Evolutionary conservation across 768 basidiomycete species (phyloP), one percentile per base, ranked within the genome.

Genomic region (Leccinum barrowsii): DNA sequence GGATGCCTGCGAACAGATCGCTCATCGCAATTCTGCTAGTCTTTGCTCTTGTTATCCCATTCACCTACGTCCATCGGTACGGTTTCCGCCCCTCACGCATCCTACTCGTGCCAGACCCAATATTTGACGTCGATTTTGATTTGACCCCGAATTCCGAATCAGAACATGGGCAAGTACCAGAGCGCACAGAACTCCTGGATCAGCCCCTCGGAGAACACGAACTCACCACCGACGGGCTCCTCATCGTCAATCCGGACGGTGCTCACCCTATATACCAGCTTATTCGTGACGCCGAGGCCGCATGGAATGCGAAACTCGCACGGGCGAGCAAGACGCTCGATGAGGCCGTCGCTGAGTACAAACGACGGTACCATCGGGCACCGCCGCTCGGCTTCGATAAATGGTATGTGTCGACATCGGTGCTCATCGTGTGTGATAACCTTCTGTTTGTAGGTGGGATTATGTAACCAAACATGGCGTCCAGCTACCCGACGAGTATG

Each of bases 401-500:
- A 34, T 80, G 78, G 79, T 80, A 26, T 26, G 21, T 55, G 70
- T 56, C 22, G 35, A 42, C 50, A 8, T 52, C 17, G 21, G 2
- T 35, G 40, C 8, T 52, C 26, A 7, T 32, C 21, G 13, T 17
- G 8, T 17, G 54, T 49, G 15, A 2, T 42, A n/a, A 42, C 40
- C 3, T 40, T 40, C 37, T 8, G 37, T 40, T 8, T n/a, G 0
- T n/a, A 73, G 77, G 78, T 80, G 78, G 79, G 60, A 70, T 21
- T 81, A 77, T 56, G 75, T 75, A 6, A 67, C 70, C n/a, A 61
- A 63, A 50, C 61, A 81, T 59, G 59, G 72, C 28, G 72, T 80
- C 2, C 74, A 72, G 46, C 69, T 80, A 1, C 75, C 74, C 15
- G 80, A 80, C 59, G 79, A 80, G 57, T 80, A 81, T 49, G 78